phyloP scores from a whole-genome alignment of 129 eudicot species.

The Oenanthe sinensis region DNA sequence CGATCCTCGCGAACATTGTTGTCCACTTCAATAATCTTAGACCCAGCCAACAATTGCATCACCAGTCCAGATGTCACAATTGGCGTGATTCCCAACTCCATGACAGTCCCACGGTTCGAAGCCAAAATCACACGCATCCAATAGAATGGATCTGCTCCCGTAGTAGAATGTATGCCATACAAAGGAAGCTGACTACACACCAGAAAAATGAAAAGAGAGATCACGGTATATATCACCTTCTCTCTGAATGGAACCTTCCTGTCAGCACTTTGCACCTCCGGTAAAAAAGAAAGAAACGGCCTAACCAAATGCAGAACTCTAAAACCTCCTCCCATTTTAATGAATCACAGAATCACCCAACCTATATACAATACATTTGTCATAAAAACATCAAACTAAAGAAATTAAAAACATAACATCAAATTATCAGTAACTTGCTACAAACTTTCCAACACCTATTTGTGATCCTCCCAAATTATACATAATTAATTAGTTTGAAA shows the following conservation, averaged over 20 bases:
- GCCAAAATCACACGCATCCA: conserved; percentile 99
- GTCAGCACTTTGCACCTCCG: conserved; percentile 93
- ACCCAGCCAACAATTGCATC: conserved; percentile 91
- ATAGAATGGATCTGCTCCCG: conserved; percentile 94
- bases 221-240: conserved; percentile 89
- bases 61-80: conserved; percentile 95
- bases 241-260: conserved; percentile 95
- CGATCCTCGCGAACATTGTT: conserved; percentile 98
- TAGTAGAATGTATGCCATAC: conserved; percentile 93
- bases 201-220: conserved; percentile 79
- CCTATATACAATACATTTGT: conserved; percentile 2
- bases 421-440: too few species aligned
- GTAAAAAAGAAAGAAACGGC: conserved; percentile 82
- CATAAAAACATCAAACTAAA: background rate
- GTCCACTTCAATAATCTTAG: conserved; percentile 96
- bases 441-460: too few species aligned
- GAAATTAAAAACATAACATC: background rate
- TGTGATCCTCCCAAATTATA: conserved; percentile 4
- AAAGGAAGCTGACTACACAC: conserved; percentile 98
- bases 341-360: conserved; percentile 13
- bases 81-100: conserved; percentile 97
- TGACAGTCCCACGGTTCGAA: conserved; percentile 93
- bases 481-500: background rate
- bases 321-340: conserved; percentile 92
- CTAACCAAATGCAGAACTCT: conserved; percentile 89